These are phyloP conservation scores for Mollisia scopiformis DNA, from an alignment of 2,329 filamentous ascomycete species.

Conservation along the genomic window DNA sequence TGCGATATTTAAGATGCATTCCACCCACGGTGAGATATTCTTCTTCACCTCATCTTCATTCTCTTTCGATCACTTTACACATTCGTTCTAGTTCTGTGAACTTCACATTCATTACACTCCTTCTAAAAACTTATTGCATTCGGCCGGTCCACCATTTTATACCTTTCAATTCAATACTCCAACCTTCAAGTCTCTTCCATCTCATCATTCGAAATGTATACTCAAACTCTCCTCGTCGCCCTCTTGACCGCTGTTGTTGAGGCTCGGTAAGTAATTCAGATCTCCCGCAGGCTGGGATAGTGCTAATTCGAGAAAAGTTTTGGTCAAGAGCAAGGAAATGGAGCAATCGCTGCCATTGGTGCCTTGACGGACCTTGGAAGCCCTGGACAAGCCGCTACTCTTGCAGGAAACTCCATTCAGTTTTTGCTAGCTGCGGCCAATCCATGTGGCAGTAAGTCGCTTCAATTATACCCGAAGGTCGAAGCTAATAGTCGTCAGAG, in stretches of 20 bases:
- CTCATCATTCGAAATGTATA: constrained; percentile 27
- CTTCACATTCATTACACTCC: constrained; percentile 31
- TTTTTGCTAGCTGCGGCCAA: constrained; percentile 67
- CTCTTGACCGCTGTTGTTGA: constrained; percentile 31
- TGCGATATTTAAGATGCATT: constrained; percentile 18
- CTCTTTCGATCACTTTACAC: constrained; percentile 22
- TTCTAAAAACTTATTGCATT: constrained; percentile 22
- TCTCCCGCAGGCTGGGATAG: not conserved
- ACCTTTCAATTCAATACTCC: constrained; percentile 15
- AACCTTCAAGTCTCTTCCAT: constrained; percentile 1
- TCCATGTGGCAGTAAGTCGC: constrained; percentile 58
- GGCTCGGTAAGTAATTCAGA: constrained; percentile 30
- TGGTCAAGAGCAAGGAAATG: constrained; percentile 58
- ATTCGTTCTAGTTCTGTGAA: constrained; percentile 36
- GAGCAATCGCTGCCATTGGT: constrained; percentile 56
- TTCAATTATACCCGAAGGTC: not conserved
- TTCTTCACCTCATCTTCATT: constrained; percentile 20
- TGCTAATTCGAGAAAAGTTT: constrained; percentile 48
- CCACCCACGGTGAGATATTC: constrained; percentile 2
- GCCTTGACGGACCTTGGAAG: constrained; percentile 57
- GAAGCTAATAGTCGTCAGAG: constrained; percentile 37
- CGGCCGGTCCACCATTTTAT: constrained; percentile 32
- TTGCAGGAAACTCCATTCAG: constrained; percentile 63
- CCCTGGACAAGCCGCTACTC: constrained; percentile 63
- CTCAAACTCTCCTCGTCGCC: constrained; percentile 28